Conservation (phyloP, 2,329 filamentous ascomycete genomes). For the Mycosphaerella arachidis region DNA sequence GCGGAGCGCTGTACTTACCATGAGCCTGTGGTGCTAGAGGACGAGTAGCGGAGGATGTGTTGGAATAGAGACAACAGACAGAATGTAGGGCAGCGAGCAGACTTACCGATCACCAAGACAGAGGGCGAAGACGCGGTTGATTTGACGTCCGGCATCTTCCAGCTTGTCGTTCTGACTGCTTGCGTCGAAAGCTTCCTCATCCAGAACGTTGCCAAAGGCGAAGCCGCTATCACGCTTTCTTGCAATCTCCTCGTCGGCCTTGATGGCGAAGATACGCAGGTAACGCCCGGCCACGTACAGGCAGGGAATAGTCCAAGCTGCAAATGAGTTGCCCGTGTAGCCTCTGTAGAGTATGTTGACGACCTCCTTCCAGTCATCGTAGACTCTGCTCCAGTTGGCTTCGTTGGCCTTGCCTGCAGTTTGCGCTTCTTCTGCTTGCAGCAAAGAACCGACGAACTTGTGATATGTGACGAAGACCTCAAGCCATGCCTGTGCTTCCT, state of each 20-base stretch:
- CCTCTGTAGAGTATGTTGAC: slow-evolving; percentile 72
- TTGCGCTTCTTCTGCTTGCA: slow-evolving; percentile 57
- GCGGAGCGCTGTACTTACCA: slow-evolving; percentile 57
- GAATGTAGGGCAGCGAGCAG: slow-evolving; percentile 4
- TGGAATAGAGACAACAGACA: not conserved
- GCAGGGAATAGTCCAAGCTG: slow-evolving; percentile 88
- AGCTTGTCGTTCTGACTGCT: slow-evolving; percentile 75
- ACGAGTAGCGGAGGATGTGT: not conserved
- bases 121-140: slow-evolving; percentile 87
- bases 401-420: slow-evolving; percentile 39
- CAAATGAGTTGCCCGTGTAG: slow-evolving; percentile 70
- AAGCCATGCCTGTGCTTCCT: slow-evolving; percentile 74
- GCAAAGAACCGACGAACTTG: slow-evolving; percentile 71
- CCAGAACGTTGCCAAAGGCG: slow-evolving; percentile 54
- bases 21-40: slow-evolving; percentile 19
- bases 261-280: slow-evolving; percentile 81
- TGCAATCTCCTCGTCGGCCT: slow-evolving; percentile 70
- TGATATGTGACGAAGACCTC: slow-evolving; percentile 82
- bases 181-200: slow-evolving; percentile 80
- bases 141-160: slow-evolving; percentile 82
- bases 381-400: slow-evolving; percentile 75
- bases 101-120: slow-evolving; percentile 83
- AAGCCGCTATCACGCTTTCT: slow-evolving; percentile 40
- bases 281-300: slow-evolving; percentile 85
- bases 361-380: slow-evolving; percentile 83